A percentile compares a stretch with the other conserved stretches of the same genome.
phyloP scores from a whole-genome alignment of 768 basidiomycete species.

The Calocybe indica region DNA sequence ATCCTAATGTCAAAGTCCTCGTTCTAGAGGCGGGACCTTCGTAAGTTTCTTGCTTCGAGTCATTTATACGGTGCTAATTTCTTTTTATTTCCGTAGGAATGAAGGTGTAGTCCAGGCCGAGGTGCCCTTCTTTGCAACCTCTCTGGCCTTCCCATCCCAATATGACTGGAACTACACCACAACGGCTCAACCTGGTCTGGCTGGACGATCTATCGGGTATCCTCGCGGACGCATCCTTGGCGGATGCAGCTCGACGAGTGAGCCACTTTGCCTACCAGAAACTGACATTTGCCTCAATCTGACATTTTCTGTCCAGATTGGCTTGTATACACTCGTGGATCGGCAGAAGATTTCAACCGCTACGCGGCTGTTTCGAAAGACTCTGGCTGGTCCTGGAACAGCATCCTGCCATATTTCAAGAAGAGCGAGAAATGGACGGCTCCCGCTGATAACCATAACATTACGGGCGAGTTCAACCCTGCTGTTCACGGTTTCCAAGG shows the following conservation, averaged over 20 bases:
- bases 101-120: constrained; percentile 8
- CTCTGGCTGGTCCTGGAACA: constrained; percentile 22
- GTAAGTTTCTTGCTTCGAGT: constrained; percentile 1
- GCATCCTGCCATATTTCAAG: constrained; percentile 19
- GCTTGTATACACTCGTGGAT: constrained; percentile 12
- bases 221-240: constrained; percentile 24
- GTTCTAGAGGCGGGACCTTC: constrained; percentile 13
- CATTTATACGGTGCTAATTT: neutral
- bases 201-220: constrained; percentile 18
- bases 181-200: constrained; percentile 21
- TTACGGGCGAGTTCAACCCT: constrained; percentile 23
- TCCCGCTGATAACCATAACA: constrained; percentile 26
- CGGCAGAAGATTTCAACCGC: constrained; percentile 10
- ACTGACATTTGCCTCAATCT: neutral
- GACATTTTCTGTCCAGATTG: constrained; percentile 5
- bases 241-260: constrained; percentile 25
- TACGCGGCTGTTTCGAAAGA: constrained; percentile 10
- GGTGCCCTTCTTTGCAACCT: constrained; percentile 11
- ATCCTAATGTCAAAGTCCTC: constrained; percentile 9
- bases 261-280: constrained; percentile 1
- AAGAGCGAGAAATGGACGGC: constrained; percentile 19
- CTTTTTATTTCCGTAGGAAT: constrained; percentile 4
- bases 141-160: constrained; percentile 6
- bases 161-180: constrained; percentile 33
- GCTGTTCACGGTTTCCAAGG: constrained; percentile 23